Evolutionary conservation across 169 alveolate species (phyloP), one percentile per base, ranked within the genome.

Genomic region (Theileria equi): DNA sequence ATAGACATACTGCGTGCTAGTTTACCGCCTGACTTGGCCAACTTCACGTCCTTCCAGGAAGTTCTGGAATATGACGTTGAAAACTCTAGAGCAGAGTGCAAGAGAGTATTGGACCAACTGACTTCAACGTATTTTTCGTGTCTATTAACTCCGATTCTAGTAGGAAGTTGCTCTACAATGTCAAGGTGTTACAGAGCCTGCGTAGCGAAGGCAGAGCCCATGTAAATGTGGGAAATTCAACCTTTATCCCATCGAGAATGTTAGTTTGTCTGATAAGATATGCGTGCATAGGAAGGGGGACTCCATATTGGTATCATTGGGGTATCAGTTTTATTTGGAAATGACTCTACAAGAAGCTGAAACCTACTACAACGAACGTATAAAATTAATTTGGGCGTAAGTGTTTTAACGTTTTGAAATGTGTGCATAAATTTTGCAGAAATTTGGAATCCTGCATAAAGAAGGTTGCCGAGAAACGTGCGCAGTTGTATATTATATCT

Each of bases 261-360:
- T 67, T 3, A 25, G 79, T 67, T 21, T 0, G 10, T 11, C 11
- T 19, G 68, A 4, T 5, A 38, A 13, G 19, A 19, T 10, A 2
- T 40, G 13, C 11, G 3, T 5, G 40, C 0, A 5, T n/a, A 67
- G 79, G 26, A 29, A 67, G 25, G 67, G 40, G 57, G 16, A 69
- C 26, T 58, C 52, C 31, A 66, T 82, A 54, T 70, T 82, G 48
- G 73, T 82, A 29, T 63, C 68, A 45, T 62, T 82, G 43, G 90
- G 90, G 6, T 77, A 82, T 40, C 88, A 82, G 52, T 77, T 82
- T 53, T 68, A 82, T 52, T 31, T 82, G 34, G 90, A 57, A 34
- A 82, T 82, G 90, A 49, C 70, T n/a, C 76, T 49, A 23, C 81
- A 77, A 29, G 88, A 76, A 41, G 90, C 90, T n/a, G 66, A 57